Conservation (phyloP, 129 eudicot species). For the Saposhnikovia divaricata region DNA sequence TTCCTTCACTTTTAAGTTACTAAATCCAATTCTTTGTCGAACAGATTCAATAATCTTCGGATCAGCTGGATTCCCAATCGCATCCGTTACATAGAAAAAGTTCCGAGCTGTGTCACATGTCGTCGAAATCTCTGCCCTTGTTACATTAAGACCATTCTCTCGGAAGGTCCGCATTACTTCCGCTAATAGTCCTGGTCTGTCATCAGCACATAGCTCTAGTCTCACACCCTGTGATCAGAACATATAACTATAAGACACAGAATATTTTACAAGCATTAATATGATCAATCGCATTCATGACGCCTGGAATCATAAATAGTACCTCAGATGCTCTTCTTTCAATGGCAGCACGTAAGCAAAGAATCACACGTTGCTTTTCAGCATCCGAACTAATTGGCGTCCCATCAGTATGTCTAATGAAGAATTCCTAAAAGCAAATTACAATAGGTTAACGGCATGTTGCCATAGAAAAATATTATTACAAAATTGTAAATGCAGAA, state of each 20-base stretch:
- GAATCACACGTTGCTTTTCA: constrained; percentile 71
- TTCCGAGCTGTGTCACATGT: constrained; percentile 33
- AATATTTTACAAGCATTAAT: not conserved
- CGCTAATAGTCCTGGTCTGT: constrained; percentile 45
- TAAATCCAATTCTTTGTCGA: constrained; percentile 39
- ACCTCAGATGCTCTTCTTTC: constrained; percentile 88
- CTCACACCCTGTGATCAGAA: constrained; percentile 51
- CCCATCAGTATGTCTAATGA: constrained; percentile 69
- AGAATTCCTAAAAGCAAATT: constrained; percentile 52
- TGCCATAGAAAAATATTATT: not conserved
- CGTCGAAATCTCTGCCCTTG: constrained; percentile 67
- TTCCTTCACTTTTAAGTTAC: constrained; percentile 49
- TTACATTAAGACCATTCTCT: constrained; percentile 60
- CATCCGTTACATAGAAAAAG: constrained; percentile 55
- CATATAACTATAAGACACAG: not conserved
- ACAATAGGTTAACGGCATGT: not conserved
- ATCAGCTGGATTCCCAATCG: constrained; percentile 39
- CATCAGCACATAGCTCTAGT: constrained; percentile 47
- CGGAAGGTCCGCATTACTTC: constrained; percentile 63
- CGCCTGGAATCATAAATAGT: not conserved
- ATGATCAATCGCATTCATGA: not conserved
- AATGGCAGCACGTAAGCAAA: constrained; percentile 66
- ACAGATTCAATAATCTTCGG: constrained; percentile 43
- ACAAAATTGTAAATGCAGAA: not conserved
- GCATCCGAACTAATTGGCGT: constrained; percentile 84